Evolutionary conservation across 2,329 filamentous ascomycete species (phyloP), one percentile per base, ranked within the genome.

Genomic region (Penicillium frequentans): DNA sequence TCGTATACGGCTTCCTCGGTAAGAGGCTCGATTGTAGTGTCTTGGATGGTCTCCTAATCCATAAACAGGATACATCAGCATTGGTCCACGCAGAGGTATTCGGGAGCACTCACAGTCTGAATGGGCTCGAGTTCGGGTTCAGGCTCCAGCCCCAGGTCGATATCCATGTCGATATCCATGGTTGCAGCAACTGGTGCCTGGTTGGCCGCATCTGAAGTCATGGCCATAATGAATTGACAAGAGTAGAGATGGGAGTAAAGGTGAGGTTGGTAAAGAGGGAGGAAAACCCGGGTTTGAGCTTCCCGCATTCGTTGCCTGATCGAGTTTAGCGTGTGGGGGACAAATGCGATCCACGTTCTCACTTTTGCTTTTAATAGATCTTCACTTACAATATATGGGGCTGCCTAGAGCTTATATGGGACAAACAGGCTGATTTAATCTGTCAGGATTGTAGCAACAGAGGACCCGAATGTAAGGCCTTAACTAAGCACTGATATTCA

Each of bases 121-220:
- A 74, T 72, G 43, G 52, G 54, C 35, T 76, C 72, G 24, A 69
- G 65, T 13, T 76, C 76, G 9, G 75, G 79, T 33, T 83, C 80
- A 3, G 81, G 75, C 49, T 82, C 80, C 11, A 80, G 75, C 35
- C 81, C 81, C 31, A 82, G 68, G 63, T 82, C 81, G 16, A 50
- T 23, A 66, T 87, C 88, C 86, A 91, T 90, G 62, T 90, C 88
- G 55, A 91, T 86, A 73, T 91, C 88, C 87, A 90, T 81, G 56
- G 65, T 65, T 35, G 63, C 62, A 60, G 70, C 72, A 42, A 62
- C 51, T n/a, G 63, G 44, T 23, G 51, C 24, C 16, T 52, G 54
- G 7, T 54, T 43, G 14, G 49, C 31, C 11, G 54, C 58, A 42
- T 56, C 59, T 16, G 54, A 53, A 29, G 53, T 49, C 35, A 49